Conservation (phyloP, 345 rosid species). For the Xanthoceras sorbifolium region DNA sequence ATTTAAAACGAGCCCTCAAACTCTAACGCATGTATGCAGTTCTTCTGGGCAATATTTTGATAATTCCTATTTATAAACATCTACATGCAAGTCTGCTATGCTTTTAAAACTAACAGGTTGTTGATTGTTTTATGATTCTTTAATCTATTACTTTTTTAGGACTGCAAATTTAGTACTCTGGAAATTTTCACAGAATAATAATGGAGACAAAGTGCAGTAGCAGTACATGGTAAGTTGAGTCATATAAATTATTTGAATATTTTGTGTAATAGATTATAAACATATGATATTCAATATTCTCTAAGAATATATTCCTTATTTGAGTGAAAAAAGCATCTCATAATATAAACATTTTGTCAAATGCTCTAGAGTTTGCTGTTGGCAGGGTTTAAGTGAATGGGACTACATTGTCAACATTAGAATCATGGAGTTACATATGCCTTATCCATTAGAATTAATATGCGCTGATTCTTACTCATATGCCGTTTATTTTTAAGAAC, state of each 20-base stretch:
- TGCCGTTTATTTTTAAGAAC: too few relatives aligned
- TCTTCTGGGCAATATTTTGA: not conserved
- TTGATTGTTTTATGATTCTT: not conserved
- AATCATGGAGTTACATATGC: not conserved
- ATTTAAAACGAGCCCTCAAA: too few relatives aligned
- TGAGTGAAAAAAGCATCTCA: not conserved
- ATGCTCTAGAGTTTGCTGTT: not conserved
- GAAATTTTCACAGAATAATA: conserved; percentile 18
- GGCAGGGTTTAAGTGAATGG: not conserved
- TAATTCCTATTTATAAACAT: not conserved
- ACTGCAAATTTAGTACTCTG: not conserved
- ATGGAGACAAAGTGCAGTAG: not conserved
- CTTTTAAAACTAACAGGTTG: not conserved
- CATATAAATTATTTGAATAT: not conserved
- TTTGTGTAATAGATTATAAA: too few relatives aligned
- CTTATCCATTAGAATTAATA: not conserved
- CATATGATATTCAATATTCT: not conserved
- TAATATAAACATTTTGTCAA: not conserved
- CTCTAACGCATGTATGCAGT: too few relatives aligned
- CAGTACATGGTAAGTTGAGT: not conserved
- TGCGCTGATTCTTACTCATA: too few relatives aligned
- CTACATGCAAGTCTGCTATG: not conserved
- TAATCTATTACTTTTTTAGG: not conserved
- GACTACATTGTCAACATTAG: not conserved
- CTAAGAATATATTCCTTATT: not conserved